Conservation (phyloP, 1,139 yeast species). For the Kodamaea fungicola region DNA sequence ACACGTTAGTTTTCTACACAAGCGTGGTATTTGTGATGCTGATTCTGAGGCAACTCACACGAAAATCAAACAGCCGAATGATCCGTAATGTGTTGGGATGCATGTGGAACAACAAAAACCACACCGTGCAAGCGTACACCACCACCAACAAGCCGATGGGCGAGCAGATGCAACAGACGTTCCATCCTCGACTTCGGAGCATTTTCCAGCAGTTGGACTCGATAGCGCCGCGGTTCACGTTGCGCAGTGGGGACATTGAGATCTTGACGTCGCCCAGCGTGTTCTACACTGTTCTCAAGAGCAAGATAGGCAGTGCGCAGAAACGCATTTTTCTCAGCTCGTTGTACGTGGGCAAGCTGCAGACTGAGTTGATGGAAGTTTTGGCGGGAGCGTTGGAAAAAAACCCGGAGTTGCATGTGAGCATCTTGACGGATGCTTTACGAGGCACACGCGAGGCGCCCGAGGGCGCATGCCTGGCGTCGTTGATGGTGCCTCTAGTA, state of each 20-base stretch:
- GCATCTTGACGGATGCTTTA: slow-evolving; percentile 79
- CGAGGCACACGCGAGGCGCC: slow-evolving; percentile 96
- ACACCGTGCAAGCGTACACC: slow-evolving; percentile 16
- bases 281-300: slow-evolving; percentile 63
- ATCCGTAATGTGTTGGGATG: slow-evolving; percentile 5
- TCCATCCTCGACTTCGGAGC: slow-evolving; percentile 48
- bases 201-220: slow-evolving; percentile 57
- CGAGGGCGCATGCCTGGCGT: slow-evolving; percentile 62
- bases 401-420: slow-evolving; percentile 63
- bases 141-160: slow-evolving; percentile 27
- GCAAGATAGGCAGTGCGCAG: slow-evolving; percentile 53
- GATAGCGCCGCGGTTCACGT: slow-evolving; percentile 67
- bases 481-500: slow-evolving; percentile 65
- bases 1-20: slow-evolving; percentile 2
- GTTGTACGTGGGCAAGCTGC: slow-evolving; percentile 80
- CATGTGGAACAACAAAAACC: slow-evolving; percentile 4
- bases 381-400: slow-evolving; percentile 53
- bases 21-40: slow-evolving; percentile 4
- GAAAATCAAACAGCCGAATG: slow-evolving; percentile 8
- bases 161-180: slow-evolving; percentile 20
- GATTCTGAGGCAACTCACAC: slow-evolving; percentile 2
- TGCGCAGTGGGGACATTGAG: slow-evolving; percentile 57
- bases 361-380: slow-evolving; percentile 67
- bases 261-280: slow-evolving; percentile 63
- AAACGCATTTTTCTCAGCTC: slow-evolving; percentile 75